These are phyloP conservation scores for Isabelozyma rhagii DNA, from an alignment of 805 yeast genomes.

Conservation along the genomic window DNA sequence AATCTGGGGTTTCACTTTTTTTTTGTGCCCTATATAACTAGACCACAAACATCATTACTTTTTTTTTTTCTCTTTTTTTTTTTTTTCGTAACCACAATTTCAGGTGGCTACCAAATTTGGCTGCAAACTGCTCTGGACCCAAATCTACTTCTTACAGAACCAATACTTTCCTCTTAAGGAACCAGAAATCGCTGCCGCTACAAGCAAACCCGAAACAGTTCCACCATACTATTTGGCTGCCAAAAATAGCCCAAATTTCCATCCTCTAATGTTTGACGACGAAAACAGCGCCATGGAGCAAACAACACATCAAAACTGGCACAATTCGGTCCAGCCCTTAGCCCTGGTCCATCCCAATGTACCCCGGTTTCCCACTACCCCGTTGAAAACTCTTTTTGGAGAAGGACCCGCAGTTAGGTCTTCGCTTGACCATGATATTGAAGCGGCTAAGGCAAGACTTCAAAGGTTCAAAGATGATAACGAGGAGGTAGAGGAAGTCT, in stretches of 20 bases:
- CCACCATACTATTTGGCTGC: not conserved
- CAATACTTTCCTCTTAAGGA: too few relatives aligned
- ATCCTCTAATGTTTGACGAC: not conserved
- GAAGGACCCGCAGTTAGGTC: not conserved
- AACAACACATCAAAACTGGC: not conserved
- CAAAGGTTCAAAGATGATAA: not conserved
- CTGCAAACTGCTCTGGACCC: not conserved
- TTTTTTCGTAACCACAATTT: not conserved
- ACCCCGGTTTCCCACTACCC: not conserved
- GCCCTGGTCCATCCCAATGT: not conserved
- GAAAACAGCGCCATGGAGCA: not conserved
- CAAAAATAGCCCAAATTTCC: not conserved
- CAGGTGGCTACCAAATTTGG: not conserved
- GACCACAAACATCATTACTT: too few relatives aligned
- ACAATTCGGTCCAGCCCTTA: not conserved
- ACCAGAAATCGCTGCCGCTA: too few relatives aligned
- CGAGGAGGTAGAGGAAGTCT: slow-evolving; percentile 1
- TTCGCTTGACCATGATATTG: not conserved
- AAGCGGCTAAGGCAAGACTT: not conserved
- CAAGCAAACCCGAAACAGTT: too few relatives aligned
- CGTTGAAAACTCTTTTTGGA: not conserved
- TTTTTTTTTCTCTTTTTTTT: too few relatives aligned
- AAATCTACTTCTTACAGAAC: too few relatives aligned
- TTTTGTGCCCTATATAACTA: not conserved
- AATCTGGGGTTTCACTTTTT: not conserved